A percentile compares a stretch with the other conserved stretches of the same genome.
These are phyloP conservation scores for Talaromyces stipitatus DNA, from an alignment of 495 filamentous ascomycete genomes.

Conservation along the genomic window DNA sequence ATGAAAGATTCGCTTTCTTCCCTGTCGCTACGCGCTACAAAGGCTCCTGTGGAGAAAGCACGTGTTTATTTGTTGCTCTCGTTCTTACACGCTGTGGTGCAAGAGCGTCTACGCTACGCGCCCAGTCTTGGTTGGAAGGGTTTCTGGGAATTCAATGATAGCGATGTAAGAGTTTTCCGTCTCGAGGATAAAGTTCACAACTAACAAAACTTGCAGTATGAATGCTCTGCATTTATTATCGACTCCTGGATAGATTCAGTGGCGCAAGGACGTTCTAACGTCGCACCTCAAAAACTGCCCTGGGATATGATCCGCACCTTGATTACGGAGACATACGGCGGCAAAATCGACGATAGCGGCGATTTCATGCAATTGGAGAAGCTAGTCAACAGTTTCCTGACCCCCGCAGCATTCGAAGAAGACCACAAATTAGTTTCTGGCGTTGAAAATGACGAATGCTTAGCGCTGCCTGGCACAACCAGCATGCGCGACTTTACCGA, in stretches of 20 bases:
- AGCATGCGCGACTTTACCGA: slow-evolving; percentile 77
- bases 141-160: slow-evolving; percentile 99
- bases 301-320: slow-evolving; percentile 96
- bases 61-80: slow-evolving; percentile 85
- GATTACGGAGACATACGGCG: slow-evolving; percentile 89
- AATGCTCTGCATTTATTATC: slow-evolving; percentile 93
- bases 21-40: slow-evolving; percentile 65
- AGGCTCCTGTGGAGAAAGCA: slow-evolving; percentile 84
- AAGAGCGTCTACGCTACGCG: slow-evolving; percentile 91
- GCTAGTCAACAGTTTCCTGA: slow-evolving; percentile 72
- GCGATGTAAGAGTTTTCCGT: slow-evolving; percentile 65
- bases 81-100: slow-evolving; percentile 92
- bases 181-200: slow-evolving; percentile 15
- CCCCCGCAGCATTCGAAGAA: slow-evolving; percentile 80
- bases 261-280: slow-evolving; percentile 77
- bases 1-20: slow-evolving; percentile 96
- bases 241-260: slow-evolving; percentile 88
- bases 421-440: slow-evolving; percentile 79
- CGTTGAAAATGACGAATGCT: slow-evolving; percentile 49
- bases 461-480: slow-evolving; percentile 72
- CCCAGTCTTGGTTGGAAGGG: slow-evolving; percentile 95
- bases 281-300: slow-evolving; percentile 86
- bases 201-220: slow-evolving; percentile 60
- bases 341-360: slow-evolving; percentile 90
- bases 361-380: slow-evolving; percentile 67